These are phyloP conservation scores for Silene coronaria DNA, from an alignment of 179 eudicot genomes.

Conservation along the genomic window DNA sequence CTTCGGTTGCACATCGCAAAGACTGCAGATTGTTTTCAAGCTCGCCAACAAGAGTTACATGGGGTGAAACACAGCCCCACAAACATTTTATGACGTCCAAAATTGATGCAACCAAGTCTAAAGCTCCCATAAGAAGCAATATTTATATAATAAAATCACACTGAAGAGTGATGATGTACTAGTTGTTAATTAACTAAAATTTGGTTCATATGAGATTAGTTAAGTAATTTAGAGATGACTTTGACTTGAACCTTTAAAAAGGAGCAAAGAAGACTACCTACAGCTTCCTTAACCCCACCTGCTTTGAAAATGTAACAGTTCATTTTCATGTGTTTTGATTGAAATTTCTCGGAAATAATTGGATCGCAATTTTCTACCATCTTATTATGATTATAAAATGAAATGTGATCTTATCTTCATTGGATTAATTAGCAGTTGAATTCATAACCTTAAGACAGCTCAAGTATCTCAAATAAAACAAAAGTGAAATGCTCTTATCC, in stretches of 20 bases:
- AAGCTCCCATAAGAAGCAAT: slow-evolving; percentile 4
- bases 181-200: neutral
- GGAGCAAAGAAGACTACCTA: neutral
- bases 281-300: neutral
- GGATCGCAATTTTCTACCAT: neutral
- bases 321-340: neutral
- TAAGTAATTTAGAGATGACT: slow-evolving; percentile 2
- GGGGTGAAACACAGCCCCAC: slow-evolving; percentile 13
- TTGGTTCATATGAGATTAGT: neutral
- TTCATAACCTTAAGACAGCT: too few relatives aligned
- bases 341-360: neutral
- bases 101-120: slow-evolving; percentile 18
- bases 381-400: neutral
- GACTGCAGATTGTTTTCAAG: slow-evolving; percentile 20
- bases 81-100: slow-evolving; percentile 12
- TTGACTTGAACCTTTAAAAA: slow-evolving; percentile 11
- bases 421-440: too few relatives aligned
- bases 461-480: too few relatives aligned
- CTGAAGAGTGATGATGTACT: neutral
- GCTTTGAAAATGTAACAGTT: neutral
- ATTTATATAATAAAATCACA: neutral
- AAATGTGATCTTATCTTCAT: neutral
- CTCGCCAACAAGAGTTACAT: slow-evolving; percentile 15
- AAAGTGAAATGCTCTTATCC: too few relatives aligned
- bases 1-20: slow-evolving; percentile 17